Conservation (phyloP, 2,329 filamentous ascomycete species). For the Alternaria longipes region DNA sequence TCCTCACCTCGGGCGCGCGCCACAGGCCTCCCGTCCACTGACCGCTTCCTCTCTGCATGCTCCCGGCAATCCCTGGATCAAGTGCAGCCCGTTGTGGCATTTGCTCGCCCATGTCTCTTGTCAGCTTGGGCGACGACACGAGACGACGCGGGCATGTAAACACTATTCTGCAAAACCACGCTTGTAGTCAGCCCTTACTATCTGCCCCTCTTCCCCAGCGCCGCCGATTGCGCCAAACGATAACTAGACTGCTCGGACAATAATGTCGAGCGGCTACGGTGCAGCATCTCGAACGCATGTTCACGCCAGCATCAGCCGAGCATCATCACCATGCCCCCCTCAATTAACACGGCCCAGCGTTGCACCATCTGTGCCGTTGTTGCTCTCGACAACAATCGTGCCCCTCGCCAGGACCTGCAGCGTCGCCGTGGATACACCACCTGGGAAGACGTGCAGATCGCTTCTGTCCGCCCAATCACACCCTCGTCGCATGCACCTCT, state of each 20-base stretch:
- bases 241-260: background rate
- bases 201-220: background rate
- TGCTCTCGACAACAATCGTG: slow-evolving; percentile 16
- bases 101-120: slow-evolving; percentile 15
- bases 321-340: slow-evolving; percentile 1
- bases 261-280: slow-evolving; percentile 1
- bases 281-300: slow-evolving; percentile 10
- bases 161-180: background rate
- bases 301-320: slow-evolving; percentile 27
- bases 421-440: slow-evolving; percentile 20
- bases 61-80: slow-evolving; percentile 11
- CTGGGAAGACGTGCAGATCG: slow-evolving; percentile 31
- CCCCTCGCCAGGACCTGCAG: slow-evolving; percentile 21
- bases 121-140: slow-evolving; percentile 22
- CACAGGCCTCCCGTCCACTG: slow-evolving; percentile 3
- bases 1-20: background rate
- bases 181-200: slow-evolving; percentile 13
- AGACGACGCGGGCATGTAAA: slow-evolving; percentile 11
- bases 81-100: slow-evolving; percentile 11
- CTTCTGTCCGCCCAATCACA: slow-evolving; percentile 29
- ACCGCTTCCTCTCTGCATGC: slow-evolving; percentile 18
- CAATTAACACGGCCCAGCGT: slow-evolving; percentile 13
- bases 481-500: slow-evolving; percentile 18
- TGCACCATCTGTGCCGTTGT: slow-evolving; percentile 17
- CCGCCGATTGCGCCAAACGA: background rate